phyloP scores from a whole-genome alignment of 192 early-diverging fungal species.

The Mortierella antarctica region DNA sequence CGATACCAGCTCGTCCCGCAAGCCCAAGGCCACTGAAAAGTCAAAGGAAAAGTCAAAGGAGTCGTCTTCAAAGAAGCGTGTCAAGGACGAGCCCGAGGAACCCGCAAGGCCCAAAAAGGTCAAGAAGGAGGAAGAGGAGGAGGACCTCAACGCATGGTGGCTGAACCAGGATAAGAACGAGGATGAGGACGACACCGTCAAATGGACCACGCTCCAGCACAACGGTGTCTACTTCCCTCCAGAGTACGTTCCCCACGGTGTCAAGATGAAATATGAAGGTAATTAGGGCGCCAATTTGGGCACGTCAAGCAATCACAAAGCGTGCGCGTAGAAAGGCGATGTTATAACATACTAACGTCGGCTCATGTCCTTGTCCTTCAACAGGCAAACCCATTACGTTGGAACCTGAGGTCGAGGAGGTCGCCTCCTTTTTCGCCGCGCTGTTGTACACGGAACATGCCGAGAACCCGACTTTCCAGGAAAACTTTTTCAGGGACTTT shows the following conservation, averaged over 20 bases:
- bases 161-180: constrained; percentile 66
- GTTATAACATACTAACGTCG: neutral
- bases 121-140: constrained; percentile 51
- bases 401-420: constrained; percentile 88
- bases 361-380: neutral
- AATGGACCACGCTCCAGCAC: constrained; percentile 92
- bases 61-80: constrained; percentile 34
- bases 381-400: constrained; percentile 65
- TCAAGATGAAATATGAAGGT: constrained; percentile 91
- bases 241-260: constrained; percentile 86
- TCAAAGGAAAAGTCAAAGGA: constrained; percentile 15
- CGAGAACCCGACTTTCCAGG: constrained; percentile 84
- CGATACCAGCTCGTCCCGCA: constrained; percentile 4
- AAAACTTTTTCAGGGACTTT: constrained; percentile 96
- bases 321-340: no score
- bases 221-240: constrained; percentile 93
- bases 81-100: constrained; percentile 40
- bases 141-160: constrained; percentile 78
- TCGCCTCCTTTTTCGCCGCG: constrained; percentile 94
- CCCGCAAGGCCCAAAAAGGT: constrained; percentile 25
- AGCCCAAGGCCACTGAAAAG: constrained; percentile 6
- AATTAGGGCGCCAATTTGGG: neutral
- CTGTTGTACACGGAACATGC: constrained; percentile 86
- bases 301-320: no score
- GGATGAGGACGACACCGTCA: constrained; percentile 72